Evolutionary conservation across 768 basidiomycete genomes (phyloP).

Genomic region (Saitozyma sp.): DNA sequence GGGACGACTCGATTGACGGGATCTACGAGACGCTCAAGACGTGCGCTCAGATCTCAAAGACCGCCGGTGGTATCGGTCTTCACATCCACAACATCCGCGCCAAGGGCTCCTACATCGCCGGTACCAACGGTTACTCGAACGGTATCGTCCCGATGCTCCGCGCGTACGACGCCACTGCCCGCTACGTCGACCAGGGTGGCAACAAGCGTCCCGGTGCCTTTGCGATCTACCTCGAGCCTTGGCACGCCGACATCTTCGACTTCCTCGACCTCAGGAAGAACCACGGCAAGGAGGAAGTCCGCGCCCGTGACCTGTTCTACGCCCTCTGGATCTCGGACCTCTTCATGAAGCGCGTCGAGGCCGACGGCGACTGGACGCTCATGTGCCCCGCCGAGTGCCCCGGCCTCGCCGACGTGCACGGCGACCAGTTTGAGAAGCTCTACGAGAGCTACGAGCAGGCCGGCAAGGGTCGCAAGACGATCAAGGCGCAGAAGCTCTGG

Average conservation of each 20-base stretch:
- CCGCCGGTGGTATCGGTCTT: slow-evolving; percentile 95
- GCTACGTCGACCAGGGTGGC: slow-evolving; percentile 97
- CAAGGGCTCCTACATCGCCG: slow-evolving; percentile 91
- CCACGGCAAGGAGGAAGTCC: slow-evolving; percentile 95
- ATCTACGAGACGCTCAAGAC: slow-evolving; percentile 98
- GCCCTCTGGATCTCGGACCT: slow-evolving; percentile 97
- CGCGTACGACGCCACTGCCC: slow-evolving; percentile 94
- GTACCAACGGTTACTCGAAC: slow-evolving; percentile 98
- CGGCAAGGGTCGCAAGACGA: slow-evolving; percentile 67
- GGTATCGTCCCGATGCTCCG: slow-evolving; percentile 99
- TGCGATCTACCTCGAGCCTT: slow-evolving; percentile 95
- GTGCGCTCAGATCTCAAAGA: slow-evolving; percentile 99
- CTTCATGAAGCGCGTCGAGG: slow-evolving; percentile 97
- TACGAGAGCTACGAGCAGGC: slow-evolving; percentile 80
- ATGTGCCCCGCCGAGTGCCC: slow-evolving; percentile 99
- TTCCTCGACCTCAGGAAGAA: slow-evolving; percentile 98
- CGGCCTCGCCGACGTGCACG: slow-evolving; percentile 80
- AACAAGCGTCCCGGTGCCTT: slow-evolving; percentile 99
- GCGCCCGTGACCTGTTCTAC: slow-evolving; percentile 95
- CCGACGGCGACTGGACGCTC: slow-evolving; percentile 84
- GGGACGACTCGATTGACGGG: slow-evolving; percentile 97
- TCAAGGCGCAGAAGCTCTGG: slow-evolving; percentile 98
- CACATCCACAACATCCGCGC: slow-evolving; percentile 96
- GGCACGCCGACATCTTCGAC: slow-evolving; percentile 96
- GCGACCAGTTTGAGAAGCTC: slow-evolving; percentile 74